These are phyloP conservation scores for Tricholoma sp. DNA, from an alignment of 768 basidiomycete genomes.

Conservation along the genomic window DNA sequence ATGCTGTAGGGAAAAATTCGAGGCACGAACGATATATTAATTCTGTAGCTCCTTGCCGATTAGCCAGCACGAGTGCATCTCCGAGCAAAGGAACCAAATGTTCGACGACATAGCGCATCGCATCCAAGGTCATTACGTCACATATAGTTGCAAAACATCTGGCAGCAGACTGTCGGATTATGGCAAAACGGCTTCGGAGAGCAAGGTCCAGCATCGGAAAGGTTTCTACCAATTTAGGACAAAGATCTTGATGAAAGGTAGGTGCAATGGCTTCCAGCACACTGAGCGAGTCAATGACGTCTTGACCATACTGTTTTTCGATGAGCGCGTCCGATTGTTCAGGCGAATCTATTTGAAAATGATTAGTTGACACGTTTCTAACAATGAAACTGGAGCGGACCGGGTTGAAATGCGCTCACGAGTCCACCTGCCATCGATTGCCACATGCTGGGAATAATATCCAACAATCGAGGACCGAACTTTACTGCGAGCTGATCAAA, in stretches of 20 bases:
- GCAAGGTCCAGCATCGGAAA: slow-evolving; percentile 76
- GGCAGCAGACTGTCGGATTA: slow-evolving; percentile 85
- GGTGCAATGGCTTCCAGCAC: slow-evolving; percentile 81
- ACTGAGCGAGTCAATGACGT: slow-evolving; percentile 89
- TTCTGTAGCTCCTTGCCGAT: slow-evolving; percentile 89
- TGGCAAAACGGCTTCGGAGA: slow-evolving; percentile 81
- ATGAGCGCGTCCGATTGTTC: slow-evolving; percentile 59
- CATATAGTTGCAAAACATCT: slow-evolving; percentile 86
- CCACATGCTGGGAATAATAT: slow-evolving; percentile 92
- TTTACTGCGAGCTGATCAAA: slow-evolving; percentile 71
- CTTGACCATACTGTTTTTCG: slow-evolving; percentile 75
- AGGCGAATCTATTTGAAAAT: slow-evolving; percentile 39
- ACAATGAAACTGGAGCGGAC: slow-evolving; percentile 36
- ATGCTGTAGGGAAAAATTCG: neutral
- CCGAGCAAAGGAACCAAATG: slow-evolving; percentile 74
- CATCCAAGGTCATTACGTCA: slow-evolving; percentile 76
- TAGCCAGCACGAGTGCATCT: slow-evolving; percentile 66
- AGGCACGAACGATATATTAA: slow-evolving; percentile 79
- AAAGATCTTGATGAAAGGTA: slow-evolving; percentile 64
- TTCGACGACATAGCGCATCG: slow-evolving; percentile 89
- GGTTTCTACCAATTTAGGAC: slow-evolving; percentile 61
- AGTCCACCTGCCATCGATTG: slow-evolving; percentile 83
- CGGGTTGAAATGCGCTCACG: slow-evolving; percentile 56
- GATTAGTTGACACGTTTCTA: neutral
- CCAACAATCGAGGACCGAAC: slow-evolving; percentile 71